Percentiles rank a stretch among this genome's conserved stretches.
phyloP scores from a whole-genome alignment of 495 filamentous ascomycete species.

The Daldinia decipiens region DNA sequence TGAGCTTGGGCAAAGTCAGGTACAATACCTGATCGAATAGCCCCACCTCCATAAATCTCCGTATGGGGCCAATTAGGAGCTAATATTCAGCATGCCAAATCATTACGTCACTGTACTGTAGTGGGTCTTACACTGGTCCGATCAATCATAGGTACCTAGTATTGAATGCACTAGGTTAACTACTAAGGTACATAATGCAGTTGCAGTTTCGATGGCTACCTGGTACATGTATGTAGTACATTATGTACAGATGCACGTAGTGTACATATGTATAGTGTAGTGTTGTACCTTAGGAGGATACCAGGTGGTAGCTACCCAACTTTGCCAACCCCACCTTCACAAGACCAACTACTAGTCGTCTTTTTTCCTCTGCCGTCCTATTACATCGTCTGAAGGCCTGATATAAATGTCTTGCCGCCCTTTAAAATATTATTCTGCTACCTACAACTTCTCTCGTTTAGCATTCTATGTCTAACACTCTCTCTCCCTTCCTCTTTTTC shows the following conservation, averaged over 20 bases:
- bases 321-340: conserved; percentile 10
- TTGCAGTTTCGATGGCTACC: neutral
- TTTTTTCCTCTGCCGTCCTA: conserved; percentile 3
- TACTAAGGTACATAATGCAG: too few relatives aligned
- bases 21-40: conserved; percentile 2
- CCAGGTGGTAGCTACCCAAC: neutral
- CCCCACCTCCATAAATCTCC: conserved; percentile 1
- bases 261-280: neutral
- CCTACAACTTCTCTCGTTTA: neutral
- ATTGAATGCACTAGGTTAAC: too few relatives aligned
- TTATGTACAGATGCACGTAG: neutral
- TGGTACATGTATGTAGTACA: conserved; percentile 2
- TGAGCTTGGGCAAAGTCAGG: neutral
- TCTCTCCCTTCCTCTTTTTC: neutral
- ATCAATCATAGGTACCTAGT: conserved; percentile 4
- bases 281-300: neutral
- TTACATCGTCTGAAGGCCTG: conserved; percentile 3
- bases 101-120: conserved; percentile 5
- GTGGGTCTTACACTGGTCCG: neutral
- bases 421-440: neutral
- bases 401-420: neutral
- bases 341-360: neutral
- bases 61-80: neutral
- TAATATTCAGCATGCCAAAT: neutral
- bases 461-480: neutral